A percentile compares a stretch with the other conserved stretches of the same genome.
Evolutionary conservation across 2,329 filamentous ascomycete genomes (phyloP).

Genomic region (Trichoderma gracile): DNA sequence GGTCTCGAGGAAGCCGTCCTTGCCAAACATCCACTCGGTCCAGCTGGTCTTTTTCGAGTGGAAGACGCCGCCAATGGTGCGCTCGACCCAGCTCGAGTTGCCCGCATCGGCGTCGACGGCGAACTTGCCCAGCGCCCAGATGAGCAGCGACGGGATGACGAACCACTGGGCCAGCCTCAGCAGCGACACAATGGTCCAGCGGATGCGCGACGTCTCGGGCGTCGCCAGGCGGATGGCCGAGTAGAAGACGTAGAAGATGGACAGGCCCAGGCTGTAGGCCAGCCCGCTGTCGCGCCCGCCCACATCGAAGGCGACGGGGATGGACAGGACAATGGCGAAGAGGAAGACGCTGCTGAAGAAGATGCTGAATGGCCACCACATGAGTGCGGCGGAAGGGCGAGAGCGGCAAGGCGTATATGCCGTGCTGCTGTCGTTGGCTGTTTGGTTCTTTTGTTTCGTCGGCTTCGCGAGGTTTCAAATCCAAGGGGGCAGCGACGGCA

Average conservation of each 20-base stretch:
- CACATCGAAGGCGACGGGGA: conserved; percentile 97
- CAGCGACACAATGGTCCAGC: conserved; percentile 68
- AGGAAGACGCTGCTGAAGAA: conserved; percentile 83
- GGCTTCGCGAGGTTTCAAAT: too few species aligned
- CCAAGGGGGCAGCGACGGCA: not conserved
- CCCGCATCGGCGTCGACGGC: conserved; percentile 90
- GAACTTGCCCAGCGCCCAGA: conserved; percentile 95
- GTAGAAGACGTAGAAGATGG: conserved; percentile 87
- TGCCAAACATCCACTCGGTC: conserved; percentile 85
- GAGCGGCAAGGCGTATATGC: conserved; percentile 34
- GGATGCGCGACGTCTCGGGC: conserved; percentile 73
- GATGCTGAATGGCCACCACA: conserved; percentile 81
- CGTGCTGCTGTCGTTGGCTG: conserved; percentile 14
- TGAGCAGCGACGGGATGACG: conserved; percentile 79
- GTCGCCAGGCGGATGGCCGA: conserved; percentile 78
- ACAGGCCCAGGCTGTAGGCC: conserved; percentile 87
- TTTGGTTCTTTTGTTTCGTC: not conserved
- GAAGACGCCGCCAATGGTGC: conserved; percentile 69
- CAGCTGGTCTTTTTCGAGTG: conserved; percentile 65
- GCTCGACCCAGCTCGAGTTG: conserved; percentile 75
- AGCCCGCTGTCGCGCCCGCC: conserved; percentile 92
- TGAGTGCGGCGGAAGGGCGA: conserved; percentile 46
- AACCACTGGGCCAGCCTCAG: conserved; percentile 82
- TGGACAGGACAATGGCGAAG: conserved; percentile 88
- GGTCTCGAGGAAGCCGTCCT: conserved; percentile 76